phyloP scores from a whole-genome alignment of 805 yeast genomes.

The Kluyveromyces aestuarii region DNA sequence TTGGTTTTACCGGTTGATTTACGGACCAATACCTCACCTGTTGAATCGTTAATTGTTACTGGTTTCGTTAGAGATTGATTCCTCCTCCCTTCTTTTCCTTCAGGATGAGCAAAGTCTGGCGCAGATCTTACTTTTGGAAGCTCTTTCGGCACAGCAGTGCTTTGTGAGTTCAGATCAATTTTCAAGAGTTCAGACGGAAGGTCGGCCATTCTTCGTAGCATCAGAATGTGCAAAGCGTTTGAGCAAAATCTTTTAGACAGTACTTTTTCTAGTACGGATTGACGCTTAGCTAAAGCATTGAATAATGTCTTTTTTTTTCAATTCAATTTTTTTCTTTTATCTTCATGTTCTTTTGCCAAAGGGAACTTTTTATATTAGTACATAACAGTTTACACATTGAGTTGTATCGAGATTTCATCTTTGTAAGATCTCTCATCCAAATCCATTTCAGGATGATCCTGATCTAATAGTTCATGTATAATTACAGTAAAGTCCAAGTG shows the following conservation, averaged over 20 bases:
- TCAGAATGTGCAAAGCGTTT: no score
- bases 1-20: slow-evolving; percentile 40
- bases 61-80: slow-evolving; percentile 19
- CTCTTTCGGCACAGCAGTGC: not conserved
- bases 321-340: no score
- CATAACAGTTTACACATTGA: not conserved
- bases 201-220: not conserved
- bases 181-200: not conserved
- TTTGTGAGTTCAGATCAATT: not conserved
- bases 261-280: no score
- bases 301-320: not conserved
- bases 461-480: slow-evolving; percentile 73
- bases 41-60: slow-evolving; percentile 15
- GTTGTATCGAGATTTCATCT: slow-evolving; percentile 4
- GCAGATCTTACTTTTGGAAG: not conserved
- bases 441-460: slow-evolving; percentile 48
- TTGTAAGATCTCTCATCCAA: slow-evolving; percentile 70
- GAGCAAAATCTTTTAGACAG: no score
- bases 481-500: slow-evolving; percentile 79
- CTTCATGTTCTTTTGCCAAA: not conserved
- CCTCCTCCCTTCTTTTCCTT: slow-evolving; percentile 2
- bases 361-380: no score
- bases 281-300: no score
- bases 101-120: not conserved
- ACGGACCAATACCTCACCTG: slow-evolving; percentile 37